Evolutionary conservation across 768 basidiomycete genomes (phyloP).

Genomic region (Xerocomellus dryophilus): DNA sequence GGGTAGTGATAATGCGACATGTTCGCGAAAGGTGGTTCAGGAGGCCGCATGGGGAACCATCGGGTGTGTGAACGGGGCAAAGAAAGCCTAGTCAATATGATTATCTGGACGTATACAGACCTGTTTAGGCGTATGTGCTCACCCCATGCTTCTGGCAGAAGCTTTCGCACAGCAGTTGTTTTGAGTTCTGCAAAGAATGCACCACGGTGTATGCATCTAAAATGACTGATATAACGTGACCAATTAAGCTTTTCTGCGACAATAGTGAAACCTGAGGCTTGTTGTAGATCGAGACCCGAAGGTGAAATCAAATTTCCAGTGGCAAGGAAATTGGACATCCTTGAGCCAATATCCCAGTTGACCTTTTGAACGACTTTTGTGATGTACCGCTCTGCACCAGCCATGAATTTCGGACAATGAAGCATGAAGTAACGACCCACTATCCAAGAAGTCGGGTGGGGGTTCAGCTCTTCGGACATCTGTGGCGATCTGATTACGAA

Average conservation of each 20-base stretch:
- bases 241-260: conserved; percentile 99
- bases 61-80: conserved; percentile 98
- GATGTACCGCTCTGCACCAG: conserved; percentile 70
- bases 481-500: conserved; percentile 61
- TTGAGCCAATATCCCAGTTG: conserved; percentile 90
- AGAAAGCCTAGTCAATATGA: conserved; percentile 66
- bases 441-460: conserved; percentile 83
- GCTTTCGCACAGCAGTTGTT: conserved; percentile 94
- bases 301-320: conserved; percentile 96
- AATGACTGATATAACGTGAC: conserved; percentile 97
- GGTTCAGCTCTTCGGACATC: conserved; percentile 76
- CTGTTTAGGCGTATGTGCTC: conserved; percentile 17
- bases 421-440: conserved; percentile 43
- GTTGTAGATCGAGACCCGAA: conserved; percentile 93
- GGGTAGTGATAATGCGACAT: conserved; percentile 83
- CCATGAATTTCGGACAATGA: conserved; percentile 4
- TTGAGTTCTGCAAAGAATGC: conserved; percentile 99
- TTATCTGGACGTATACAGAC: conserved; percentile 5
- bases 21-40: conserved; percentile 94
- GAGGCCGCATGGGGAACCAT: conserved; percentile 96
- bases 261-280: conserved; percentile 97
- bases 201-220: conserved; percentile 96
- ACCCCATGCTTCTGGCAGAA: conserved; percentile 99
- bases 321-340: conserved; percentile 90
- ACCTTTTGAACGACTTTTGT: conserved; percentile 67